These are phyloP conservation scores for Arabidopsis thaliana DNA, from an alignment of 345 rosid genomes.

Conservation along the genomic window DNA sequence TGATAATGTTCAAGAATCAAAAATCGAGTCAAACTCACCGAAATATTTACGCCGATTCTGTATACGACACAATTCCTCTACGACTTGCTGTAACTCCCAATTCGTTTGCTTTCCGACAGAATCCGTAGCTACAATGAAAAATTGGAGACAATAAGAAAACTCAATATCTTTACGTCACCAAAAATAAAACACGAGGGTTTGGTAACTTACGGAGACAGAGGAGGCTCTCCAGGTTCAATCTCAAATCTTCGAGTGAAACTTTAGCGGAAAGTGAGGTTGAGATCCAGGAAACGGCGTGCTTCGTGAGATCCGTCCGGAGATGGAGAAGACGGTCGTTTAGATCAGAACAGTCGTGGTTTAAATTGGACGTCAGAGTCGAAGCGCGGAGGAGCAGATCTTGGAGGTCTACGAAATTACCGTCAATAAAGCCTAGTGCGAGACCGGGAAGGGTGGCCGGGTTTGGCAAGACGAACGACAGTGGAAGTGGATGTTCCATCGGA, in stretches of 20 bases:
- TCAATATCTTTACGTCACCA: neutral
- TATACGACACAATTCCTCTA: constrained; percentile 54
- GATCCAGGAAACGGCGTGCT: constrained; percentile 73
- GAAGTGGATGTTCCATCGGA: constrained; percentile 40
- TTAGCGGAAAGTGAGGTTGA: constrained; percentile 59
- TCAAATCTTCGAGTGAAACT: constrained; percentile 49
- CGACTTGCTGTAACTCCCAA: constrained; percentile 55
- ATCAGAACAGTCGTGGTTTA: constrained; percentile 44
- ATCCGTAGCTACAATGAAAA: constrained; percentile 50
- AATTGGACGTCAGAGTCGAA: constrained; percentile 49
- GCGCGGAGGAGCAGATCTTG: constrained; percentile 50
- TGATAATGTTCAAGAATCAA: neutral
- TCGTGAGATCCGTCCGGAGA: constrained; percentile 51
- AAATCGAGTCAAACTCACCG: constrained; percentile 47
- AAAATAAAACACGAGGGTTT: constrained; percentile 5
- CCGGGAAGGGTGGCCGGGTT: constrained; percentile 41
- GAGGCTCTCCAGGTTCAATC: constrained; percentile 46
- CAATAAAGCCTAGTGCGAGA: constrained; percentile 46
- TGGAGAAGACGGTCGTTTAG: constrained; percentile 48
- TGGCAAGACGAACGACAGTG: constrained; percentile 47
- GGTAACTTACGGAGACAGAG: constrained; percentile 45
- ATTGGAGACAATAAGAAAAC: neutral
- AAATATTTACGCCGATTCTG: constrained; percentile 52
- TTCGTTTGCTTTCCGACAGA: constrained; percentile 39
- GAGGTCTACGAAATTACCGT: constrained; percentile 51